These are phyloP conservation scores for Coemansia sp. DNA, from an alignment of 192 early-diverging fungal species.

Conservation along the genomic window DNA sequence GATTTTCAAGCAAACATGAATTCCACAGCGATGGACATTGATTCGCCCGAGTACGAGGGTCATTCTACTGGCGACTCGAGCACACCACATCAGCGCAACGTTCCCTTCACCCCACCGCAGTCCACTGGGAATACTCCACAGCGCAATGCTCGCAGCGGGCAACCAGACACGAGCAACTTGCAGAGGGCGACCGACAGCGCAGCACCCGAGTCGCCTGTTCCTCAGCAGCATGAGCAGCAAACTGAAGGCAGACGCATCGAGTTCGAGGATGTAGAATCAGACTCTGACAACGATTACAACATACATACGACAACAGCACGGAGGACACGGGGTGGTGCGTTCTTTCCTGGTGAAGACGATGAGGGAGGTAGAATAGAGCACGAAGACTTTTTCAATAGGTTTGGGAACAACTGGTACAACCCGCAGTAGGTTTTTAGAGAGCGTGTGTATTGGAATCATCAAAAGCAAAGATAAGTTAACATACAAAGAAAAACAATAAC, in stretches of 20 bases:
- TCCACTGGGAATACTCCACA: slow-evolving; percentile 36
- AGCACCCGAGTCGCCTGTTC: slow-evolving; percentile 34
- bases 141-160: slow-evolving; percentile 6
- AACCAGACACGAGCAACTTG: neutral
- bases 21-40: slow-evolving; percentile 35
- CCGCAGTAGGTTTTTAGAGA: neutral
- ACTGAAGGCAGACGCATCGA: neutral
- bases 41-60: slow-evolving; percentile 19
- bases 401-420: slow-evolving; percentile 36
- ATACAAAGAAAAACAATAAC: neutral
- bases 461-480: neutral
- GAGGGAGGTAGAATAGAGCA: slow-evolving; percentile 28
- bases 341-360: slow-evolving; percentile 2
- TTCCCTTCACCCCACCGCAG: slow-evolving; percentile 36
- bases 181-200: slow-evolving; percentile 31
- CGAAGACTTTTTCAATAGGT: slow-evolving; percentile 29
- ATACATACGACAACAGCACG: too few species aligned
- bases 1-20: slow-evolving; percentile 9
- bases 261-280: slow-evolving; percentile 4
- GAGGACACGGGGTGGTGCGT: too few species aligned
- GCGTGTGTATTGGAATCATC: too few species aligned
- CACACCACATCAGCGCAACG: neutral
- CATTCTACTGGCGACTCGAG: neutral
- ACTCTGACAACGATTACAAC: slow-evolving; percentile 1
- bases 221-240: neutral